Evolutionary conservation across 352 stramenopile species (phyloP).

Genomic region (Globisporangium spiculum): DNA sequence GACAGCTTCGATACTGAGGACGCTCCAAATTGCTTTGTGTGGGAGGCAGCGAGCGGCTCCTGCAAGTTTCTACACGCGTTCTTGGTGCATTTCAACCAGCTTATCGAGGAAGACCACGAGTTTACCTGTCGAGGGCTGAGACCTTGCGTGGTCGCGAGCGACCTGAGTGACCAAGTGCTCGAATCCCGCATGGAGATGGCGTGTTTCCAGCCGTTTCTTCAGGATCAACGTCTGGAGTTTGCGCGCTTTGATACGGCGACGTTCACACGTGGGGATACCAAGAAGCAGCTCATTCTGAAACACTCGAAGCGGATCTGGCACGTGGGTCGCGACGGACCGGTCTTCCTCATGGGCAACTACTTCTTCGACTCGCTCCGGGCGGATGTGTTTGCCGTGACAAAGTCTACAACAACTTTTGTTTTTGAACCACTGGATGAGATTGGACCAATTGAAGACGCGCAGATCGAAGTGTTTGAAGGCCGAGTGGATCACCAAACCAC

Average conservation of each 20-base stretch:
- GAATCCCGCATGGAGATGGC: constrained; percentile 49
- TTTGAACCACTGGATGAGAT: background rate
- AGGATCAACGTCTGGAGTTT: constrained; percentile 54
- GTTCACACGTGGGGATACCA: constrained; percentile 29
- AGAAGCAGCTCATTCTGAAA: constrained; percentile 34
- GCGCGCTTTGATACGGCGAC: constrained; percentile 59
- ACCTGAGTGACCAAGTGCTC: constrained; percentile 76
- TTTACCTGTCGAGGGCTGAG: constrained; percentile 32
- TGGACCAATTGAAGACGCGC: background rate
- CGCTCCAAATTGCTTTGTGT: constrained; percentile 73
- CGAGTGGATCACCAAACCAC: constrained; percentile 38
- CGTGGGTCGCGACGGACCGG: constrained; percentile 44
- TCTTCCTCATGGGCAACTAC: constrained; percentile 83
- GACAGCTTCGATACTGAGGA: background rate
- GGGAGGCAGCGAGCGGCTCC: constrained; percentile 75
- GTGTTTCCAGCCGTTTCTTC: constrained; percentile 54
- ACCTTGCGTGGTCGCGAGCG: constrained; percentile 62
- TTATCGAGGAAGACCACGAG: constrained; percentile 25
- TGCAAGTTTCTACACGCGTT: constrained; percentile 83
- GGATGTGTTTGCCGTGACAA: constrained; percentile 57
- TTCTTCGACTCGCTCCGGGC: constrained; percentile 76
- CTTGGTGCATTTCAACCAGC: constrained; percentile 55
- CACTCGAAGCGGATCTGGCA: constrained; percentile 28
- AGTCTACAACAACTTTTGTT: background rate
- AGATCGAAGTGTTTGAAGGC: constrained; percentile 35